Evolutionary conservation across 2,329 filamentous ascomycete species (phyloP), one percentile per base, ranked within the genome.

Genomic region (Xylaria polymorpha): DNA sequence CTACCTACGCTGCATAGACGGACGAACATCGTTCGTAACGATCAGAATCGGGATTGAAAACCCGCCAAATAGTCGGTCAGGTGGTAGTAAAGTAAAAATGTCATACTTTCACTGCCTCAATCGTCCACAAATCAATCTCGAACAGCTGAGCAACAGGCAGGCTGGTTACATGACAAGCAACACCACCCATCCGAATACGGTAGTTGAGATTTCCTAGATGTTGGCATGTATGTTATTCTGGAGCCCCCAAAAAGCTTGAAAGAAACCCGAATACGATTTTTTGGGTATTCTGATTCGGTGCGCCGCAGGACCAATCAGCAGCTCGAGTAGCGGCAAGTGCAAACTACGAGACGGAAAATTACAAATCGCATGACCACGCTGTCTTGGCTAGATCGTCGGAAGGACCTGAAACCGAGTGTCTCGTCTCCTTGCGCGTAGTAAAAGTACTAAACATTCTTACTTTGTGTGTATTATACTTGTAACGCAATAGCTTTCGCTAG

Each of bases 251-350:
- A 32, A 8, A n/a, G 50, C 50, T 53, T 39, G 32, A 32, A 32
- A 25, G 14, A 20, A 68, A 68, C 35, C 56, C 67, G 67, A 69
- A 66, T 69, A 69, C 67, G 63, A 69, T 41, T 55, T 7, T 44
- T 6, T 18, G 37, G 15, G n/a, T 35, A n/a, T n/a, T 7, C 43
- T 29, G 39, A 37, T 55, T 55, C 12, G 51, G 41, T 32, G 29
- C n/a, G 10, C 3, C 10, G 15, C 32, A 29, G n/a, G 22, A 43
- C 67, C 67, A 69, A 69, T 69, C 67, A 62, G 53, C 37, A 44
- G 57, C 66, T 10, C n/a, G 56, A 14, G 29, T 18, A 61, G 35
- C 14, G 32, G 37, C 22, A 44, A 66, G 53, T 14, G 37, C 44
- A 29, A 29, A 29, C 25, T 29, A 29, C 14, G 14, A 12, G 20